Evolutionary conservation across 2,329 filamentous ascomycete species (phyloP), one percentile per base, ranked within the genome.

Genomic region (Cadophora malorum): DNA sequence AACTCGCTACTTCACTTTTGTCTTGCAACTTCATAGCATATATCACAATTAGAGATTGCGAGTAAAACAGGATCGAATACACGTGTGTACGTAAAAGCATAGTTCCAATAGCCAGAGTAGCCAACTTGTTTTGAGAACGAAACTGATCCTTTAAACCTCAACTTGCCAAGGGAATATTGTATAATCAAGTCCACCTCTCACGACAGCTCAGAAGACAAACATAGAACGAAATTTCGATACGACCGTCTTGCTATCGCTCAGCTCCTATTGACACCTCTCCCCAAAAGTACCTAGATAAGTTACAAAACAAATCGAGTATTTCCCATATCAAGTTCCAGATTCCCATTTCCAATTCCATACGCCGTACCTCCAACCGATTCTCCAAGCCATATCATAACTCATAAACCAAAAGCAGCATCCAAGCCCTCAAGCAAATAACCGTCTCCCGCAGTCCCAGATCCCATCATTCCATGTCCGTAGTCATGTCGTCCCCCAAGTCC

Each of bases 361-460:
- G 55, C 55, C 33, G 14, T 38, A 53, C 28, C 8, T 8, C 8
- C 4, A 63, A 35, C 28, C 60, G 38, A 6, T 49, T 21, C 10
- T 21, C 14, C 28, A 14, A 45, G 31, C 21, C 23, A 14, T 38
- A 56, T 53, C 56, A 33, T 21, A 50, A 59, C 16, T 75, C 67
- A 81, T 63, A 81, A 73, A 0, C 80, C 80, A 73, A 82, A 82
- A 56, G 76, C 77, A 6, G 77, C 77, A 71, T 81, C 79, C 66
- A 82, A 72, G 5, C 78, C 79, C 33, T 76, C 77, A 21, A 81
- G 61, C 23, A 75, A 53, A 65, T 71, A 75, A 23, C 62, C 59
- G 3, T 74, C 71, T 14, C 56, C 64, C 21, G 62, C 64, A 19
- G 62, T 65, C 45, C 64, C 67, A 3, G 66, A 38, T 52, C 73